Percentiles rank a stretch among this genome's conserved stretches.
phyloP scores from a whole-genome alignment of 2,329 filamentous ascomycete species.

The Alternaria gaisen region DNA sequence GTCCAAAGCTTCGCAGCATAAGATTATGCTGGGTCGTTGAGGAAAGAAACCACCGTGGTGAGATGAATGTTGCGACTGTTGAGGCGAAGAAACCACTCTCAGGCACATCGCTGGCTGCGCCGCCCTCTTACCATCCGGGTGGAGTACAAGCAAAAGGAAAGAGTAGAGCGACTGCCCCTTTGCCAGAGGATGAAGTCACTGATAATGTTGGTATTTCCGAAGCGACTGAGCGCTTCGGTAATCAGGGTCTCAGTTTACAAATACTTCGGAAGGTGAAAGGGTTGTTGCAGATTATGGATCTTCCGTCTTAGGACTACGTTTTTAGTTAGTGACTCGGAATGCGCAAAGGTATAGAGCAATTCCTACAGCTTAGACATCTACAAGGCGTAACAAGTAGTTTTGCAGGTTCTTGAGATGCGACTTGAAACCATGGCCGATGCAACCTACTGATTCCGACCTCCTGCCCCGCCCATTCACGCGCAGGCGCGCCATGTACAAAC shows the following conservation, averaged over 20 bases:
- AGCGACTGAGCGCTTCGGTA: background rate
- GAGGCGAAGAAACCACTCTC: too few relatives aligned
- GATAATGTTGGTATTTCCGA: background rate
- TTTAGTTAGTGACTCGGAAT: background rate
- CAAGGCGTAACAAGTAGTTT: too few relatives aligned
- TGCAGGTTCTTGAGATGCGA: too few relatives aligned
- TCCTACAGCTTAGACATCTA: too few relatives aligned
- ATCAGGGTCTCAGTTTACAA: background rate
- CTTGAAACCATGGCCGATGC: too few relatives aligned
- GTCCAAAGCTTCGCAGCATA: background rate
- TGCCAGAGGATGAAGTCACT: background rate
- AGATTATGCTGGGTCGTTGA: background rate
- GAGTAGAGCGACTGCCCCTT: background rate
- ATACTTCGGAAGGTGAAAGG: background rate
- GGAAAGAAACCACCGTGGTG: background rate
- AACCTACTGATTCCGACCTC: too few relatives aligned
- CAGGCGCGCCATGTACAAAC: too few relatives aligned
- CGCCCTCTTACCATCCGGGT: too few relatives aligned
- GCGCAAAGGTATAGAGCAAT: fast-evolving
- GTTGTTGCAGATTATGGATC: background rate
- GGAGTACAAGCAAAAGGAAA: background rate
- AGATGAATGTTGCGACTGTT: too few relatives aligned
- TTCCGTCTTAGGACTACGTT: background rate
- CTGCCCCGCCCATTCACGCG: too few relatives aligned
- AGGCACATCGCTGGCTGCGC: too few relatives aligned